Evolutionary conservation across 257 asterid genomes (phyloP).

Genomic region (Voacanga thouarsii): DNA sequence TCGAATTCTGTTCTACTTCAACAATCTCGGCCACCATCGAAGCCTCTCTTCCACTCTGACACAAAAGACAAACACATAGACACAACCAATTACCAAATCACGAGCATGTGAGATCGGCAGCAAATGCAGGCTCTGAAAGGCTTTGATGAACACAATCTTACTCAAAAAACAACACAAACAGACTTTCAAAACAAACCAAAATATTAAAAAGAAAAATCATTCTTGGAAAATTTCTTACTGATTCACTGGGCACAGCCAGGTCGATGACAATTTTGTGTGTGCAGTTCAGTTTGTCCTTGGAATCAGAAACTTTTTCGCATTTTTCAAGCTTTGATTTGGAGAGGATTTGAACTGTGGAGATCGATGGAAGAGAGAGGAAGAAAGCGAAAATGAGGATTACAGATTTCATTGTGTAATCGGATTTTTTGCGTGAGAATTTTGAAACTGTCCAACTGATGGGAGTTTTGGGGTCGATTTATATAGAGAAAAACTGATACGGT

Average conservation of each 20-base stretch:
- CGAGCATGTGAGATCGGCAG: neutral
- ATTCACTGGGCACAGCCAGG: slow-evolving; percentile 89
- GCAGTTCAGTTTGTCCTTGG: slow-evolving; percentile 62
- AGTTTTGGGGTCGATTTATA: neutral
- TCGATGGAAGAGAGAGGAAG: slow-evolving; percentile 19
- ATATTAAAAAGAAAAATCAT: neutral
- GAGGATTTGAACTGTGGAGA: slow-evolving; percentile 50
- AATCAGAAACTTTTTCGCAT: slow-evolving; percentile 61
- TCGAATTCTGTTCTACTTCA: slow-evolving; percentile 88
- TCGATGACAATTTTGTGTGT: slow-evolving; percentile 64
- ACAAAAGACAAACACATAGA: neutral
- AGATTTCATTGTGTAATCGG: slow-evolving; percentile 1
- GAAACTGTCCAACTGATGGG: slow-evolving; percentile 11
- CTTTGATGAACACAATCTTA: neutral
- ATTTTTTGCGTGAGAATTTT: neutral
- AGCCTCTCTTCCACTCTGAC: slow-evolving; percentile 89
- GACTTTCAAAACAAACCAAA: neutral
- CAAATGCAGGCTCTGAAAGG: neutral
- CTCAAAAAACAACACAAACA: neutral
- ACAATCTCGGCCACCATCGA: slow-evolving; percentile 93
- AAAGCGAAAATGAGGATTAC: slow-evolving; percentile 18
- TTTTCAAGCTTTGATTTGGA: slow-evolving; percentile 80
- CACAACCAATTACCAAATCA: neutral
- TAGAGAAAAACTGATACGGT: neutral
- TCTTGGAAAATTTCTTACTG: slow-evolving; percentile 36